A percentile compares a stretch with the other conserved stretches of the same genome.
phyloP scores from a whole-genome alignment of 768 basidiomycete genomes.

The Russula olivacea region DNA sequence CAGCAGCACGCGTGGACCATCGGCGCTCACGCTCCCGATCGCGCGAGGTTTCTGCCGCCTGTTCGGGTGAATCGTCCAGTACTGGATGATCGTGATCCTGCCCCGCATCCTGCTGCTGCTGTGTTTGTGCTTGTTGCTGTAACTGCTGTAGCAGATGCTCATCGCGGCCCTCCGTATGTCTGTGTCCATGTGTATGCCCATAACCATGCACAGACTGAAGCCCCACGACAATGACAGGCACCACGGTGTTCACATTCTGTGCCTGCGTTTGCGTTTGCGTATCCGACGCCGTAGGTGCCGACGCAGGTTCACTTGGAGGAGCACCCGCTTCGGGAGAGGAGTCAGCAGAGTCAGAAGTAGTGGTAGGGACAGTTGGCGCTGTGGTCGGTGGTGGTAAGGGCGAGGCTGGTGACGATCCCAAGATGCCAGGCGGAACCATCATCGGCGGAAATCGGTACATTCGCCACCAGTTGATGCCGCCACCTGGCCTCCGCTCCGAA shows the following conservation, averaged over 20 bases:
- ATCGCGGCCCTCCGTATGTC: constrained; percentile 11
- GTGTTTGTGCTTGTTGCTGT: background rate
- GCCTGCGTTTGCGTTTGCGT: constrained; percentile 7
- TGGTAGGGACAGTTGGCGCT: background rate
- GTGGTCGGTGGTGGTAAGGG: constrained; percentile 4
- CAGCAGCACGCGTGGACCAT: constrained; percentile 61
- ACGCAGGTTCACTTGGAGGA: constrained; percentile 10
- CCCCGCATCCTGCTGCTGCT: background rate
- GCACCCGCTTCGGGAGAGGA: background rate
- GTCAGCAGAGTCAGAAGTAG: background rate
- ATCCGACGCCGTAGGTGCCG: background rate
- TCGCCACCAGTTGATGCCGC: constrained; percentile 74
- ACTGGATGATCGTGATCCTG: background rate
- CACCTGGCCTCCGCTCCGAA: constrained; percentile 37
- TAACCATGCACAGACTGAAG: constrained; percentile 64
- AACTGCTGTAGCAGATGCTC: background rate
- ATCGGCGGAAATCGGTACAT: constrained; percentile 78
- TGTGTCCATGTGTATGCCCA: constrained; percentile 17
- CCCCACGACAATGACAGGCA: constrained; percentile 81
- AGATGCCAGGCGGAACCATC: constrained; percentile 32
- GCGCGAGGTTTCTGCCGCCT: background rate
- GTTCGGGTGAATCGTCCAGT: background rate
- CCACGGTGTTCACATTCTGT: constrained; percentile 39
- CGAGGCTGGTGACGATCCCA: background rate
- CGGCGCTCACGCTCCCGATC: constrained; percentile 31